Conservation (phyloP, 139 green algal genomes). For the Auxenochlorella pyrenoidosa region DNA sequence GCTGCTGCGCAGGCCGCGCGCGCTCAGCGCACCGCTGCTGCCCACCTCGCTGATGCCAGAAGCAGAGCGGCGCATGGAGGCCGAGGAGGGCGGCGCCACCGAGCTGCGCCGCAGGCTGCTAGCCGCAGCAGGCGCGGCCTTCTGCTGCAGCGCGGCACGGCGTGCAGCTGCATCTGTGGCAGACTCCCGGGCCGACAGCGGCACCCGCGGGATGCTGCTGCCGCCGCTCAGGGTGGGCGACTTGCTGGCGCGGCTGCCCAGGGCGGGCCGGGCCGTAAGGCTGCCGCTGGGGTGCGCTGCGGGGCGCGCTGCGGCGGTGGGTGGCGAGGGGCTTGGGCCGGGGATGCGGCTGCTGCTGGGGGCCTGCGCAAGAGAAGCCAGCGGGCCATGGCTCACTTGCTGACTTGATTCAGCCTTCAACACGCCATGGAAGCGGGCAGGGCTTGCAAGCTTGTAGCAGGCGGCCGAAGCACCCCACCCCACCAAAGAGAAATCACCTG, state of each 20-base stretch:
- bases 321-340: background rate
- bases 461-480: background rate
- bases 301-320: background rate
- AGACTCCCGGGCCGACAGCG: slow-evolving; percentile 20
- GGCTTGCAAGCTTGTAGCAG: too few species aligned
- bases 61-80: background rate
- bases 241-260: background rate
- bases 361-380: background rate
- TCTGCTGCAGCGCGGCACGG: slow-evolving; percentile 15
- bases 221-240: slow-evolving; percentile 12
- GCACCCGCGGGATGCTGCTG: background rate
- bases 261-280: slow-evolving; percentile 16
- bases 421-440: too few species aligned
- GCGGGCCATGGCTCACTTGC: background rate
- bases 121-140: background rate
- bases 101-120: slow-evolving; percentile 8
- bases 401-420: background rate
- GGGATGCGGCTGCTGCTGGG: slow-evolving; percentile 23
- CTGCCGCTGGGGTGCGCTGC: slow-evolving; percentile 20
- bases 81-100: background rate
- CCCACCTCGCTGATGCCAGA: background rate
- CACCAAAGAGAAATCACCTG: background rate
- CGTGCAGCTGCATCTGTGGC: slow-evolving; percentile 12
- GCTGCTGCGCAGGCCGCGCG: slow-evolving; percentile 25
- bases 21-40: slow-evolving; percentile 29